Base-by-base conservation (phyloP, 208 protist species). In the Crithidia thermophila region DNA sequence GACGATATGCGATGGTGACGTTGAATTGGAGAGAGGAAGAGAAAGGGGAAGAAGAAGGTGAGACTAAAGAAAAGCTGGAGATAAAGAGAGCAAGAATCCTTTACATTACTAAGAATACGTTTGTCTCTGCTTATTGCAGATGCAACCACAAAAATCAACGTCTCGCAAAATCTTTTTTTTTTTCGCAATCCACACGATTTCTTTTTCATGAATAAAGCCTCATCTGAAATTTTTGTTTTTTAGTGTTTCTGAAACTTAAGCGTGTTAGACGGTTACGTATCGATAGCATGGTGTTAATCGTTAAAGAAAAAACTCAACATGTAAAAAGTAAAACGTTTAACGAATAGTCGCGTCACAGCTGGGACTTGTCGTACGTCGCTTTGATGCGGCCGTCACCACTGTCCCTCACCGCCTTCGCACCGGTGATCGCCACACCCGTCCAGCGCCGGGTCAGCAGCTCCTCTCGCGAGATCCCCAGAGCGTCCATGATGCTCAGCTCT, bases 401-500 rank as follows among this genome's bases (percentile, higher is more conserved):
- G 20, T 49, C 60, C 18, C 4, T 21, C 25, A 3, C 36, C 3
- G 18, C 27, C 14, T 42, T 30, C 34, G 9, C 28, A 9, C 6
- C 5, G 33, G 20, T 16, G 27, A 75, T 68, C 14, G 53, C 2
- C 3, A 18, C 55, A 8, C 69, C 61, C 10, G 36, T 59, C 61
- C 69, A 73, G 43, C 68, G 67, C 30, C 72, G 79, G 27, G 43
- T 46, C 55, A 91, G 66, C 53, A 84, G 72, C 53, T 94, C 80
- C 10, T 66, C 67, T 4, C 85, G 85, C 14, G 81, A 79, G 37
- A 83, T 59, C 3, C 84, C 87, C 2, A 90, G 16, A 8, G 43
- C 37, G 37, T 87, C 77, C 66, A 93, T 73, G 34, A 75, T 70
- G 46, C 72, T 67, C 16, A 91, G 28, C 37, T 85, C 83, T 55